Conservation (phyloP, 192 early-diverging fungal genomes). For the Physocladia obscura region DNA sequence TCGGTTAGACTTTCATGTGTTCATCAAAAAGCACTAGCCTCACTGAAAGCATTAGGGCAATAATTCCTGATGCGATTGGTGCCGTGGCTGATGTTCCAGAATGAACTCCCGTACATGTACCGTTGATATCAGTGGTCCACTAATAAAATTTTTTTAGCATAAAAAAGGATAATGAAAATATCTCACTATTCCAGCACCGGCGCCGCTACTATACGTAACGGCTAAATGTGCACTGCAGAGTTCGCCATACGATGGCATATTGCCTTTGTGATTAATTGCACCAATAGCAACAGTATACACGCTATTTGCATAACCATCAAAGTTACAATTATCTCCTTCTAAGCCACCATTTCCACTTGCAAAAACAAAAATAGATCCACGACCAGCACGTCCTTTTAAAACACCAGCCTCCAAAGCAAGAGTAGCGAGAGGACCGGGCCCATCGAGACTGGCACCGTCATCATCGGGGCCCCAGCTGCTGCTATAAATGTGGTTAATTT, state of each 20-base stretch:
- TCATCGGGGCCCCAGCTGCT: conserved; percentile 95
- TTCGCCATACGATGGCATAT: conserved; percentile 84
- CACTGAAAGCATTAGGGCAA: conserved; percentile 77
- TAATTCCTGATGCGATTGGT: conserved; percentile 85
- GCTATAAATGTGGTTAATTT: conserved; percentile 92
- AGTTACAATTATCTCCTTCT: conserved; percentile 90
- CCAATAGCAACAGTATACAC: conserved; percentile 91
- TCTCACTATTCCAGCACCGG: conserved; percentile 70
- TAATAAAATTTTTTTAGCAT: conserved; percentile 26
- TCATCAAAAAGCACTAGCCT: conserved; percentile 47
- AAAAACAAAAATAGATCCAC: conserved; percentile 89
- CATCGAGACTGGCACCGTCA: conserved; percentile 80
- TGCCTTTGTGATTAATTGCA: conserved; percentile 72
- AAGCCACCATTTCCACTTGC: conserved; percentile 90
- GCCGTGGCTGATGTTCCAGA: conserved; percentile 95
- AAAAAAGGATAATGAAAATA: not conserved
- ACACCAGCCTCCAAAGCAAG: conserved; percentile 88
- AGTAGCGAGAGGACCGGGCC: conserved; percentile 68
- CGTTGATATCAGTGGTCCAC: conserved; percentile 82
- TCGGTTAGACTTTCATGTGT: no score
- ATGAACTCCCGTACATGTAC: conserved; percentile 73
- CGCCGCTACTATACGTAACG: conserved; percentile 83
- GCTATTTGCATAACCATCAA: conserved; percentile 92
- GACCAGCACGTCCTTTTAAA: conserved; percentile 73
- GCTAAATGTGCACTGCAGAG: conserved; percentile 82